phyloP scores from a whole-genome alignment of 805 yeast species.

The Yarrowia osloensis region DNA sequence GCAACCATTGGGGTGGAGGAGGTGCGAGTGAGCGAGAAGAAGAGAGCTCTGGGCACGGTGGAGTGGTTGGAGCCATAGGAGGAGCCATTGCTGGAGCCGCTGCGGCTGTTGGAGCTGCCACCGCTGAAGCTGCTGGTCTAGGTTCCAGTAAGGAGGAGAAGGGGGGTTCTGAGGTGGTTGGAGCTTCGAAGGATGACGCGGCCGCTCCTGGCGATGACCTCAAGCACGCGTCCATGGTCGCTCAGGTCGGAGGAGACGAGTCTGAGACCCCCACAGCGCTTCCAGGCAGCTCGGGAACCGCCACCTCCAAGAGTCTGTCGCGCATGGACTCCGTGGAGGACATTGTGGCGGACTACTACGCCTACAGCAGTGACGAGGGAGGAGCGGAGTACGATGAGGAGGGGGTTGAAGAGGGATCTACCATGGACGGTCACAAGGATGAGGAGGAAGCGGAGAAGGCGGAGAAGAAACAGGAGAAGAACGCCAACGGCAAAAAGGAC shows the following conservation, averaged over 20 bases:
- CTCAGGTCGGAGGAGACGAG: background rate
- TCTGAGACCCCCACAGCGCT: background rate
- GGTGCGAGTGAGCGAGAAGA: background rate
- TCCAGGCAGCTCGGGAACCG: background rate
- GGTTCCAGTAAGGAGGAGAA: background rate
- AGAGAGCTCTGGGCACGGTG: too few species aligned
- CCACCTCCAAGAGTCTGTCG: background rate
- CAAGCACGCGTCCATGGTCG: background rate
- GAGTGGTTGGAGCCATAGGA: background rate
- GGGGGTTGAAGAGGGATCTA: slow-evolving; percentile 28
- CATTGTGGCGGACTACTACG: slow-evolving; percentile 34
- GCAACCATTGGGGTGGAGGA: slow-evolving; percentile 8
- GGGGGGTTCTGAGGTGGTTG: too few species aligned
- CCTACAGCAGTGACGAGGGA: slow-evolving; percentile 31
- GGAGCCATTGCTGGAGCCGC: background rate
- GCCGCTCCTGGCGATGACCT: too few species aligned
- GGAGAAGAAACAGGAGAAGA: background rate
- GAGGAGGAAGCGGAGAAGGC: background rate
- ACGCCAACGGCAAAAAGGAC: background rate
- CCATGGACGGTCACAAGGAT: slow-evolving; percentile 26
- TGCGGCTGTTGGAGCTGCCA: background rate
- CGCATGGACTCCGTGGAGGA: slow-evolving; percentile 32
- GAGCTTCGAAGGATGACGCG: too few species aligned
- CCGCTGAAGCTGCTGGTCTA: background rate
- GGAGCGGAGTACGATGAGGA: slow-evolving; percentile 13